Conservation (phyloP, 2,329 filamentous ascomycete species). For the Fusarium compactum region DNA sequence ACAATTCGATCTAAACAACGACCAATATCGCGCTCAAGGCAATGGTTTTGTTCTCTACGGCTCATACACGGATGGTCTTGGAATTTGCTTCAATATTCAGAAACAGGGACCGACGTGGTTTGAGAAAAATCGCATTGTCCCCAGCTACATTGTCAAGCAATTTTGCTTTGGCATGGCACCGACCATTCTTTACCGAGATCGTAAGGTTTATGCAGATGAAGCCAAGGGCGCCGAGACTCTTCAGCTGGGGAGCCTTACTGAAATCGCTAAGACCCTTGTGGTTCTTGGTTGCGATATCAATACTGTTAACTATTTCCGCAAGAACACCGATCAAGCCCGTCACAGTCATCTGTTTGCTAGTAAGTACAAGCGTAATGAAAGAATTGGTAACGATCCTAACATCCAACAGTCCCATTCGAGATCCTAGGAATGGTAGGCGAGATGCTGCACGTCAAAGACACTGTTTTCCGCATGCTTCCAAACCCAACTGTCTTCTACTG, state of each 20-base stretch:
- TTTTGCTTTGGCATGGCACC: conserved; percentile 57
- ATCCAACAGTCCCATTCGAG: conserved; percentile 28
- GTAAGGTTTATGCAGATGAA: conserved; percentile 42
- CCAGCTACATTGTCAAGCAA: conserved; percentile 53
- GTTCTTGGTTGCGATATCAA: conserved; percentile 55
- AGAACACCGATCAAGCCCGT: conserved; percentile 26
- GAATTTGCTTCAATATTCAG: conserved; percentile 56
- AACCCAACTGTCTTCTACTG: conserved; percentile 52
- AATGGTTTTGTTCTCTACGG: conserved; percentile 53
- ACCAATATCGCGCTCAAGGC: conserved; percentile 54
- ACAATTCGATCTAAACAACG: conserved; percentile 53
- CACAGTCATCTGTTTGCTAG: conserved; percentile 37
- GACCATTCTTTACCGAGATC: conserved; percentile 52
- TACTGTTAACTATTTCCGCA: conserved; percentile 50
- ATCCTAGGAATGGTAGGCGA: conserved; percentile 57
- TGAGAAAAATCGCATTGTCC: conserved; percentile 53
- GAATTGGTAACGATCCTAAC: not conserved
- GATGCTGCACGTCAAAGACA: conserved; percentile 52
- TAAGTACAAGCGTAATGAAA: not conserved
- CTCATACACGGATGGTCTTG: conserved; percentile 51
- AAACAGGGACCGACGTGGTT: conserved; percentile 54
- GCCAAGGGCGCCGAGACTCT: conserved; percentile 42
- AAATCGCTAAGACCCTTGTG: conserved; percentile 54
- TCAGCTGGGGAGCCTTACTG: conserved; percentile 51
- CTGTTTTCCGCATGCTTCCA: conserved; percentile 56